Evolutionary conservation across 2,329 filamentous ascomycete genomes (phyloP).

Genomic region (Elsinoe batatas): DNA sequence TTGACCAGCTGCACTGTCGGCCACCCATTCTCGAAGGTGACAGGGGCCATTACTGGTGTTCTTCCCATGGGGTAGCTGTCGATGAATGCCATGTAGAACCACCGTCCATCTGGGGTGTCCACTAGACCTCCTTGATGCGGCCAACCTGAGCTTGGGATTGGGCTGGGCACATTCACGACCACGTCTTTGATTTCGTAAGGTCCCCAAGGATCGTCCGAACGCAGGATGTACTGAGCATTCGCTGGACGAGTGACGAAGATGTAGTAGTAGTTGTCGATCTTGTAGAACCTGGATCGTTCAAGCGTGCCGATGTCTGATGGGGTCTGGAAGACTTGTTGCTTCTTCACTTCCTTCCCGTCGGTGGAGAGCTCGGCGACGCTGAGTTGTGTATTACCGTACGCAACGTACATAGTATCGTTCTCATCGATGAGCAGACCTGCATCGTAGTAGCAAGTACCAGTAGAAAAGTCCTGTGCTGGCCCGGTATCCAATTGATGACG

Average conservation of each 20-base stretch:
- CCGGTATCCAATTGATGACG: constrained; percentile 45
- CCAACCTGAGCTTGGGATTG: constrained; percentile 29
- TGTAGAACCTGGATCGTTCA: constrained; percentile 49
- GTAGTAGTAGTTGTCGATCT: constrained; percentile 47
- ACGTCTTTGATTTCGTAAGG: constrained; percentile 42
- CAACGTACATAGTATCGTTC: constrained; percentile 47
- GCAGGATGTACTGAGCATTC: constrained; percentile 40
- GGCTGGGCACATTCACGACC: constrained; percentile 33
- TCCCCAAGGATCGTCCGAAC: constrained; percentile 40
- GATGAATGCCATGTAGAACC: constrained; percentile 51
- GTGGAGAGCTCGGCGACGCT: constrained; percentile 42
- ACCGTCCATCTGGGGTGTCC: constrained; percentile 41
- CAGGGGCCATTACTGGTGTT: constrained; percentile 47
- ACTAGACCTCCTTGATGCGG: constrained; percentile 49
- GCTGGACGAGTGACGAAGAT: constrained; percentile 43
- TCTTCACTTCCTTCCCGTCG: constrained; percentile 38
- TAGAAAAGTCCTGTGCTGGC: constrained; percentile 42
- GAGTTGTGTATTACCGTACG: constrained; percentile 43
- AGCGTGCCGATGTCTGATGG: constrained; percentile 23
- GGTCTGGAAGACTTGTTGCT: constrained; percentile 36
- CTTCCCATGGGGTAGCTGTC: constrained; percentile 48
- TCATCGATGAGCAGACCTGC: constrained; percentile 49
- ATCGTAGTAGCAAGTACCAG: constrained; percentile 49
- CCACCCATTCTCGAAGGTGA: constrained; percentile 47
- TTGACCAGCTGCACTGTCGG: constrained; percentile 36